Evolutionary conservation across 805 yeast species (phyloP), one percentile per base, ranked within the genome.

Genomic region (Suhomyces prunicola): DNA sequence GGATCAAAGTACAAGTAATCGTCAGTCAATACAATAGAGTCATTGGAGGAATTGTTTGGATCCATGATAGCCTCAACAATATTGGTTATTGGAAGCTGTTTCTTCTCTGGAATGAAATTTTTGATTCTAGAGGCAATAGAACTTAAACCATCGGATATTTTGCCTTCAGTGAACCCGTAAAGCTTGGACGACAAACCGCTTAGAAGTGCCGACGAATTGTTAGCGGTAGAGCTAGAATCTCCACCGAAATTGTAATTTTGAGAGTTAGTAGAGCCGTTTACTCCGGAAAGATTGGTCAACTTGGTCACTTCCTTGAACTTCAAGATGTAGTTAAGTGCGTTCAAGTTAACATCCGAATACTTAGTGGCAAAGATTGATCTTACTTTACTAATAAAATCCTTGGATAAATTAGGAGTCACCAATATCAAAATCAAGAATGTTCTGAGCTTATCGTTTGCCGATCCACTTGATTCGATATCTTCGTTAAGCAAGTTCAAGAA

Each of bases 1-100:
- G 99, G 97, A 68, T 94, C 97, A 63, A 90, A 88, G 66, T 86
- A 93, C 53, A 93, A 71, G 69, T 93, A 94, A 57, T 90, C 96
- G 66, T 92, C 98, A 0, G 97, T 90, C 47, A 89, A 70, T 59
- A 81, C 84, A 49, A 86, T 68, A n/a, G 87, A 82, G 36, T 80
- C 81, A 57, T 79, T 82, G 6, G 84, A 77, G 4, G 91, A 83
- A 54, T 77, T 79, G 15, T 64, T 66, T 6, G 98, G 97, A 57
- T 90, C 96, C 88, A 91, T 86, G 15, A 94, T 82, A 2, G 97
- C 87, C 70, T 92, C 97, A 8, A 92, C 96, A 29, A 94, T 83
- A 62, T 87, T 87, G 4, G 98, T 93, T 46, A 94, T 81, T 15
- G 98, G 97, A 63, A 93, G 82, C 50, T 86, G 87, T 62, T 89